phyloP scores from a whole-genome alignment of 2,329 filamentous ascomycete species.

The Neurospora crassa region DNA sequence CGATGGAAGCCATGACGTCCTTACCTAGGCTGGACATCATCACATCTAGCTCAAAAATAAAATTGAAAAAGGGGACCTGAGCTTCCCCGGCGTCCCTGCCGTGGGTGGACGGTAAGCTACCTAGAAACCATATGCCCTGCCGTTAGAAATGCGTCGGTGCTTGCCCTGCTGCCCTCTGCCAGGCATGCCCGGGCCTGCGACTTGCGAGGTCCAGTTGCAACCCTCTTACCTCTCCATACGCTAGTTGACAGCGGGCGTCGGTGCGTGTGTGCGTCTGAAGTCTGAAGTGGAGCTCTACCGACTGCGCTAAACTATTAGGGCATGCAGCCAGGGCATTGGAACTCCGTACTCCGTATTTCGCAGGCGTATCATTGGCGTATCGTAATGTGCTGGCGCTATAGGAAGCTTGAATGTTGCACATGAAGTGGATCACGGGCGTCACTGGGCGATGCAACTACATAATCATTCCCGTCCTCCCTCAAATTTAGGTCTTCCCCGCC shows the following conservation, averaged over 20 bases:
- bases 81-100: not conserved
- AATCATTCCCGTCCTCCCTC: not conserved
- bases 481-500: not conserved
- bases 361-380: not conserved
- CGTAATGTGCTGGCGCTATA: not conserved
- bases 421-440: not conserved
- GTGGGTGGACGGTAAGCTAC: not conserved
- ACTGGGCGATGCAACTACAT: not conserved
- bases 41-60: not conserved
- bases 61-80: not conserved
- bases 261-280: not conserved
- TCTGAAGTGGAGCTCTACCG: not conserved
- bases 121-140: not conserved
- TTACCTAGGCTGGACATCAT: not conserved
- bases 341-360: not conserved
- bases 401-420: not conserved
- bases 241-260: not conserved
- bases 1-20: not conserved
- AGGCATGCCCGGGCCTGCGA: not conserved
- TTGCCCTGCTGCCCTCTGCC: not conserved
- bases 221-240: not conserved
- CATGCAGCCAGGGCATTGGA: not conserved
- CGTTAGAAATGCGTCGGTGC: not conserved
- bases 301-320: not conserved
- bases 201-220: not conserved